Conservation (phyloP, 2,329 filamentous ascomycete species). For the Alternaria alternata region DNA sequence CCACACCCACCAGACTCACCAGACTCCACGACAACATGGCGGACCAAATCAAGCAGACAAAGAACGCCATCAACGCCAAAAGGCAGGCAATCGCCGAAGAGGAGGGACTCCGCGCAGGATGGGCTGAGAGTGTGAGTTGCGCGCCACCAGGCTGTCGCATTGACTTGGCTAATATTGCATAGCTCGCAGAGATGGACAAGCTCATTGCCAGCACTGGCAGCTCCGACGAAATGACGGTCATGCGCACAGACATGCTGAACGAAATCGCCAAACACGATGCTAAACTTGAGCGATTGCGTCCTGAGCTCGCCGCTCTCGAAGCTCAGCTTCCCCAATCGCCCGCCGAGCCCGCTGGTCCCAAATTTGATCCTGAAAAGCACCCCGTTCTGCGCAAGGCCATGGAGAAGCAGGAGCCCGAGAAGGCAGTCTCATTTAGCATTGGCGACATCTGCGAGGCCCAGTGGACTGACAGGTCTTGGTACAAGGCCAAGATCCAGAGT, state of each 20-base stretch:
- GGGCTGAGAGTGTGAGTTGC: constrained; percentile 16
- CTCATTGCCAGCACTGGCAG: constrained; percentile 78
- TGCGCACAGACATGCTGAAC: constrained; percentile 82
- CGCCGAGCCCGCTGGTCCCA: constrained; percentile 51
- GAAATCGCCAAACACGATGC: constrained; percentile 81
- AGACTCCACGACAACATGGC: constrained; percentile 25
- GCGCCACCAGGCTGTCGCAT: constrained; percentile 9
- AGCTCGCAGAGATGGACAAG: constrained; percentile 71
- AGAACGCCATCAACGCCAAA: constrained; percentile 37
- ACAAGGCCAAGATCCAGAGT: constrained; percentile 89
- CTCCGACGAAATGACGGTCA: constrained; percentile 80
- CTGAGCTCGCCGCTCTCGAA: constrained; percentile 71
- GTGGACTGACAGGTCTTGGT: constrained; percentile 91
- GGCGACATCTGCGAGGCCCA: constrained; percentile 92
- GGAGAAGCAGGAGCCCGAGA: constrained; percentile 49
- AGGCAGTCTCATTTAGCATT: constrained; percentile 72
- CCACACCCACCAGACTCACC: constrained; percentile 6
- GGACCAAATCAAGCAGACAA: constrained; percentile 35
- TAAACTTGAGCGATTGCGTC: constrained; percentile 64
- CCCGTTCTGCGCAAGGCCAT: constrained; percentile 69
- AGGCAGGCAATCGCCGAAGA: constrained; percentile 33
- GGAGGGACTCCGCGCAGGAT: constrained; percentile 32
- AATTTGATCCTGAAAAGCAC: constrained; percentile 83
- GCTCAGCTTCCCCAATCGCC: constrained; percentile 54
- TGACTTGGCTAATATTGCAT: not conserved